Base-by-base conservation (phyloP, 2,329 filamentous ascomycete genomes). In the Aphanoascus verrucosus region DNA sequence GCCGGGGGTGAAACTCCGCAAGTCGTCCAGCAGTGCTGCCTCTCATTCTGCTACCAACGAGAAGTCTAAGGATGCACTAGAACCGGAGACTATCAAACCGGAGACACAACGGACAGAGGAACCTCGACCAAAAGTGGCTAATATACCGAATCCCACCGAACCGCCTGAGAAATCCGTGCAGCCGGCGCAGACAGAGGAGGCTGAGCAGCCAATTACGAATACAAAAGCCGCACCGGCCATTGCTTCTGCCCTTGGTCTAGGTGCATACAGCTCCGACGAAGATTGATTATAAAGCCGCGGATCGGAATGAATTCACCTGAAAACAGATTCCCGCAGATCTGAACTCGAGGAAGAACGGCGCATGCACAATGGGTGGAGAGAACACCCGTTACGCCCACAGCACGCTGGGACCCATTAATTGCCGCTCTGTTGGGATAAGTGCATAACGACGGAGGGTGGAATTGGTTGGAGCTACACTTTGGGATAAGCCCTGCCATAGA, bases 1-100 rank as follows among this genome's bases (percentile, higher is more conserved):
- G 46, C 59, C 67, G 11, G 65, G 69, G 0, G 64, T 71, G 2
- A 75, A 75, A 59, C 64, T 69, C 45, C 67, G 72, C 49, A 75
- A 73, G 58, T 58, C 64, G 15, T 72, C 70, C 9, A 52, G 45
- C 38, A 23, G 20, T 7, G 52, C 32, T 7, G 52, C 32, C n/a
- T 3, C 11, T 20, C n/a, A 42, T 23, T 20, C 37, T 15, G 4
- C 40, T 31, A 23, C 40, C 20, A 7, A 3, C 12, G 19, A 34
- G 28, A 53, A 8, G 9, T 19, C 46, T n/a, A 45, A 49, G 15
- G 9, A 17, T 11, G 12, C 14, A 17, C 14, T n/a, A 20, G 19
- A 31, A 4, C 2, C 40, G 9, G 41, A 46, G 31, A n/a, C 23
- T 31, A 34, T 20, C 14, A 23, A 11, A 12, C 14, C 38, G 2